phyloP scores from a whole-genome alignment of 495 filamentous ascomycete species.

The Hypoxylon rickii region DNA sequence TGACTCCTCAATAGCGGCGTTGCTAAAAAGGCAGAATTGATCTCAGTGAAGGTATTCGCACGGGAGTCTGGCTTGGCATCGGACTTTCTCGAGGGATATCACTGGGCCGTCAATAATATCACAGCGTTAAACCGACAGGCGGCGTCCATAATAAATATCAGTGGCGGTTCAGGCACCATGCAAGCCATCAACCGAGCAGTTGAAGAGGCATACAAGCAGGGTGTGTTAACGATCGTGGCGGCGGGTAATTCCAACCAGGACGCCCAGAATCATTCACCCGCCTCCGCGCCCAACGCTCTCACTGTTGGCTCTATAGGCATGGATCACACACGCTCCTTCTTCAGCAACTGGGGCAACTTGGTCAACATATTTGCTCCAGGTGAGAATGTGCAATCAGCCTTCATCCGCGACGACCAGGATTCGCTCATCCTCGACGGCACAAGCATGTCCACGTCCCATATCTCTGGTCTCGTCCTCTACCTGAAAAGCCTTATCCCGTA shows the following conservation, averaged over 20 bases:
- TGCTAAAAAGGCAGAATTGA: conserved; percentile 62
- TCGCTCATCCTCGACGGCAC: conserved; percentile 29
- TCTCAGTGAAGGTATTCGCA: conserved; percentile 67
- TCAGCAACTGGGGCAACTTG: conserved; percentile 61
- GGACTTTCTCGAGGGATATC: conserved; percentile 59
- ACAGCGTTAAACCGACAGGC: conserved; percentile 35
- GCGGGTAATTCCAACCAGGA: conserved; percentile 54
- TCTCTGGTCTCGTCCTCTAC: conserved; percentile 24
- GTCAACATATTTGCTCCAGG: conserved; percentile 68
- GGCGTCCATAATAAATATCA: conserved; percentile 55
- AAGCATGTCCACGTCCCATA: conserved; percentile 47
- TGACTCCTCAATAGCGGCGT: conserved; percentile 48
- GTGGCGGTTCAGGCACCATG: conserved; percentile 50
- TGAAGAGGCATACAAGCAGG: conserved; percentile 47
- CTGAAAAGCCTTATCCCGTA: conserved; percentile 28
- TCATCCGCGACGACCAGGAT: conserved; percentile 50
- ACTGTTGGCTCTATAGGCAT: conserved; percentile 60
- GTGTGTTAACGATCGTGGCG: conserved; percentile 54
- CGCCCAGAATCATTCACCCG: conserved; percentile 51
- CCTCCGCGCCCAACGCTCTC: conserved; percentile 58
- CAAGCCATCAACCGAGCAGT: conserved; percentile 55
- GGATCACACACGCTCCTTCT: conserved; percentile 51
- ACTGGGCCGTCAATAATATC: conserved; percentile 58
- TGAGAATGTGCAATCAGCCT: conserved; percentile 53
- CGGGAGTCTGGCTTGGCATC: conserved; percentile 42